Evolutionary conservation across 352 stramenopile genomes (phyloP).

Genomic region (Phytophthora parvispora): DNA sequence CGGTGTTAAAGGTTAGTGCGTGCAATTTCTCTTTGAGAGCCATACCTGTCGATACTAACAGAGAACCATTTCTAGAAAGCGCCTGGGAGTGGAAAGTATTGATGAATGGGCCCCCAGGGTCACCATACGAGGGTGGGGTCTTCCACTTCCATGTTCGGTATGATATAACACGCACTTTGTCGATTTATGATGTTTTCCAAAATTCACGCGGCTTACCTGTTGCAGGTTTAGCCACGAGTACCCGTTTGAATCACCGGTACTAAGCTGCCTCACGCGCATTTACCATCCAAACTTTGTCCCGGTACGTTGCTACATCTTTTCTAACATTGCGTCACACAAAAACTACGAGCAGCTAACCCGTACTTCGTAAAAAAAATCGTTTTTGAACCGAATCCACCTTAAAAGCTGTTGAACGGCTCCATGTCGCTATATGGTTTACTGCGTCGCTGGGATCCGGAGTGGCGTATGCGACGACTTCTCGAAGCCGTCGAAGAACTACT

Average conservation of each 20-base stretch:
- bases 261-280: constrained; percentile 64
- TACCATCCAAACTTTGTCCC: constrained; percentile 83
- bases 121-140: constrained; percentile 55
- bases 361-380: too few relatives aligned
- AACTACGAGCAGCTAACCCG: not conserved
- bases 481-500: constrained; percentile 54
- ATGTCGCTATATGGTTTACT: constrained; percentile 58
- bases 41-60: too few relatives aligned
- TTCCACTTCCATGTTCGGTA: constrained; percentile 60
- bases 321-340: not conserved
- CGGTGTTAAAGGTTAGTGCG: constrained; percentile 61
- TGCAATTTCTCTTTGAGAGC: too few relatives aligned
- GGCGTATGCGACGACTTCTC: constrained; percentile 62
- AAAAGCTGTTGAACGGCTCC: constrained; percentile 64
- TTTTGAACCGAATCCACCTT: too few relatives aligned
- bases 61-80: constrained; percentile 41
- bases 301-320: constrained; percentile 21
- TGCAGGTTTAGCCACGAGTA: constrained; percentile 66
- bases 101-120: constrained; percentile 40
- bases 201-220: not conserved
- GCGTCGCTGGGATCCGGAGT: constrained; percentile 59
- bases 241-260: constrained; percentile 56
- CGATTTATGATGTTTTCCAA: not conserved
- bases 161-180: not conserved
- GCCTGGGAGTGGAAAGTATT: constrained; percentile 63